These are phyloP conservation scores for Ceratobasidium sp. DNA, from an alignment of 1,284 basidiomycete genomes.

Conservation along the genomic window DNA sequence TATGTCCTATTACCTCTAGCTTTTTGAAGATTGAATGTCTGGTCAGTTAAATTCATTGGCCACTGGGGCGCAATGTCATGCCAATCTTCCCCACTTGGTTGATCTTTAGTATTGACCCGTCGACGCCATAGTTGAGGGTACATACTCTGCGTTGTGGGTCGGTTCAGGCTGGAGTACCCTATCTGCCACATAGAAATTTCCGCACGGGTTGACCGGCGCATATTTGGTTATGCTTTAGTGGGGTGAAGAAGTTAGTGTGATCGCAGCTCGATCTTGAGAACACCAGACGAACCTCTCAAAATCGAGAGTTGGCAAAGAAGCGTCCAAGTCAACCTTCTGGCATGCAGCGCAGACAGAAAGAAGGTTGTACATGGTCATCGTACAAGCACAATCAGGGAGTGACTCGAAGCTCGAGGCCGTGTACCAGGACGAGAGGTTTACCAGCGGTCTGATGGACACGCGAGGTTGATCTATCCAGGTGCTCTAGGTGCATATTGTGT, in stretches of 20 bases:
- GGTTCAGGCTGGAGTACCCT: neutral
- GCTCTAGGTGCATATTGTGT: too few species aligned
- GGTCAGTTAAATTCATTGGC: neutral
- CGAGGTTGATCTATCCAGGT: too few species aligned
- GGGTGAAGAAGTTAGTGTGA: too few species aligned
- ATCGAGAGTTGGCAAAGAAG: neutral
- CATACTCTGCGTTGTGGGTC: neutral
- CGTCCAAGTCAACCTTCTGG: conserved; percentile 5
- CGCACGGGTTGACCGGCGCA: neutral
- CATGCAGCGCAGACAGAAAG: conserved; percentile 34
- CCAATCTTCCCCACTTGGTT: neutral
- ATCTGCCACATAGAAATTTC: too few species aligned
- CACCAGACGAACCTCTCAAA: conserved; percentile 15
- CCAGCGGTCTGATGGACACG: too few species aligned
- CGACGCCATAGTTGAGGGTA: neutral
- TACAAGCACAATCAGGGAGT: conserved; percentile 10
- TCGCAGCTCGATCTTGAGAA: neutral
- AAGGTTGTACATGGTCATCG: conserved; percentile 9
- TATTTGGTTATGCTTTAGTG: neutral
- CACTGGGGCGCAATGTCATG: neutral
- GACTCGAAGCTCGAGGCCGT: neutral
- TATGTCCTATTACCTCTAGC: neutral
- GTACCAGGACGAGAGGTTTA: conserved; percentile 17
- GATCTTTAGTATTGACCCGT: neutral
- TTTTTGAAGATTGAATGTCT: conserved; percentile 3